Evolutionary conservation across 208 protist species (phyloP).

Genomic region (Acanthamoeba castellanii): DNA sequence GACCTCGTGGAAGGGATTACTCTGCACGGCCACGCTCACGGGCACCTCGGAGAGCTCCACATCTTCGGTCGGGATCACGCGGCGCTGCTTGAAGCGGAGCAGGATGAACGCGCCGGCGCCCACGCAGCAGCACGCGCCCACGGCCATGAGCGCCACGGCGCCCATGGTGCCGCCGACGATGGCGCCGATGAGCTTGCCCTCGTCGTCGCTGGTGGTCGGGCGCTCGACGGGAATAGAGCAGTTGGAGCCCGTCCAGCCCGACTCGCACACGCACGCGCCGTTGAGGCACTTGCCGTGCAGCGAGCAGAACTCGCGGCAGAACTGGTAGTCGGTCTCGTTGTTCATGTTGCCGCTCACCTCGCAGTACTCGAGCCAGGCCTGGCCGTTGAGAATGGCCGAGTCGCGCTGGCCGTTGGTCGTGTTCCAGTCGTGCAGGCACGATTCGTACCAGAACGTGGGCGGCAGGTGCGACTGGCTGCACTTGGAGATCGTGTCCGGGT

Average conservation of each 20-base stretch:
- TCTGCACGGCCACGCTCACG: neutral
- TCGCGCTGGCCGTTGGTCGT: neutral
- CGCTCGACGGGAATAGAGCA: constrained; percentile 8
- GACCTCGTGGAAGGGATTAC: neutral
- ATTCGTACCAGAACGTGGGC: constrained; percentile 54
- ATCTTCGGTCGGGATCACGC: neutral
- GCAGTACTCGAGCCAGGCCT: constrained; percentile 57
- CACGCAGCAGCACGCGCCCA: constrained; percentile 2
- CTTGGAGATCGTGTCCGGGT: constrained; percentile 11
- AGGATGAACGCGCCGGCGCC: neutral
- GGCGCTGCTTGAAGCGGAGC: constrained; percentile 20
- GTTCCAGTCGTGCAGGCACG: constrained; percentile 47
- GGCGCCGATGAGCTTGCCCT: constrained; percentile 10
- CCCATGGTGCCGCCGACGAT: constrained; percentile 27
- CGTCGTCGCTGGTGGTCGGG: neutral
- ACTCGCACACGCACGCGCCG: constrained; percentile 64
- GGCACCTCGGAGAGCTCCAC: constrained; percentile 13
- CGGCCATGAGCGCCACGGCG: neutral
- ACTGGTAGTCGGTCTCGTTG: constrained; percentile 9
- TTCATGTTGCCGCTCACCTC: constrained; percentile 29
- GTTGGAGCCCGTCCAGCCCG: constrained; percentile 35
- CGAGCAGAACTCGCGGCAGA: constrained; percentile 66
- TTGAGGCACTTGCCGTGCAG: constrained; percentile 34
- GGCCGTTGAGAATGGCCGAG: neutral
- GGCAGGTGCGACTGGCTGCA: constrained; percentile 24